These are phyloP conservation scores for Physocladia obscura DNA, from an alignment of 192 early-diverging fungal genomes.

Conservation along the genomic window DNA sequence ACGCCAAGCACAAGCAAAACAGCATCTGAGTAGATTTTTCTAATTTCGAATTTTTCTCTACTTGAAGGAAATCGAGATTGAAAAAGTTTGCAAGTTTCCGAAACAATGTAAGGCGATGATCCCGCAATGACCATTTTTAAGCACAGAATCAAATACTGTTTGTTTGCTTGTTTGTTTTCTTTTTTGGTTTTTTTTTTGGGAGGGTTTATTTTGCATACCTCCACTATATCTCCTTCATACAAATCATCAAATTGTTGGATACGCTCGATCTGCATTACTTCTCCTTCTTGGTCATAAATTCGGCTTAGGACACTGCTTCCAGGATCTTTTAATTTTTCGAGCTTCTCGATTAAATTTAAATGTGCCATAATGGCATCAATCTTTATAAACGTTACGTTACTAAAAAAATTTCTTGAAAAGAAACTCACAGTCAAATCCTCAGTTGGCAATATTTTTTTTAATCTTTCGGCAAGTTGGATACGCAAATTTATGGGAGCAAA, in stretches of 20 bases:
- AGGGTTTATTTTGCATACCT: background rate
- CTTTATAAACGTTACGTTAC: too few relatives aligned
- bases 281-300: too few relatives aligned
- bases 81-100: constrained; percentile 27
- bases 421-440: background rate
- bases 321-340: constrained; percentile 16
- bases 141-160: constrained; percentile 20
- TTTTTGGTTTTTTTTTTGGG: too few relatives aligned
- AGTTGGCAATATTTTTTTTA: background rate
- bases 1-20: constrained; percentile 25
- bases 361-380: constrained; percentile 17
- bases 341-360: constrained; percentile 20
- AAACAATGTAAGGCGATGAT: constrained; percentile 27
- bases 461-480: background rate
- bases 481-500: constrained; percentile 14
- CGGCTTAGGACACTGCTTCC: too few relatives aligned
- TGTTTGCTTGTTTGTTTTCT: too few relatives aligned
- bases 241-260: constrained; percentile 41
- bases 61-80: background rate
- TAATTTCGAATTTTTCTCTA: constrained; percentile 1
- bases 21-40: constrained; percentile 29
- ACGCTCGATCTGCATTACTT: too few relatives aligned
- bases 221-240: constrained; percentile 12
- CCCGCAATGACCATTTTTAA: constrained; percentile 47
- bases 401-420: too few relatives aligned